Evolutionary conservation across 2,329 filamentous ascomycete genomes (phyloP).

Genomic region (Cercospora brassicicola): DNA sequence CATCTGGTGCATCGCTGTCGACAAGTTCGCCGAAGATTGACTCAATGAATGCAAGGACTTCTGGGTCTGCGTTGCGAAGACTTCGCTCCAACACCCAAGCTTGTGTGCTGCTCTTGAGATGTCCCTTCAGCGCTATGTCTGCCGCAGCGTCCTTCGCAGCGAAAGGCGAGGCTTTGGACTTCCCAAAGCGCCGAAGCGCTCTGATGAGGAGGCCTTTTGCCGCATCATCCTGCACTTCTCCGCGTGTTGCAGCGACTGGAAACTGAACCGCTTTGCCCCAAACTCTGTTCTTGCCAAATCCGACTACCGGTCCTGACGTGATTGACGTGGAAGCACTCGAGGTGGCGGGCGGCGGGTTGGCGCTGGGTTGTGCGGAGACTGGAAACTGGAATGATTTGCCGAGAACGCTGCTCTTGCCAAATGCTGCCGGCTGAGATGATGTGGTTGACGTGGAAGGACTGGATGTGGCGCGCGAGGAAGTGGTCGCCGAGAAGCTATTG

Average conservation of each 20-base stretch:
- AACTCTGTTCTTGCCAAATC: neutral
- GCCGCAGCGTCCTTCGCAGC: neutral
- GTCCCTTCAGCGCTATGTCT: neutral
- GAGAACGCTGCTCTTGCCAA: neutral
- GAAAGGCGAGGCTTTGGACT: constrained; percentile 1
- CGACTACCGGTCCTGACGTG: neutral
- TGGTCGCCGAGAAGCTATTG: neutral
- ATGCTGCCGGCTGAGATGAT: neutral
- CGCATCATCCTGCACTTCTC: neutral
- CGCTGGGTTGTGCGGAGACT: neutral
- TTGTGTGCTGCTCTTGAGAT: neutral
- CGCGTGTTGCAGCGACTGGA: neutral
- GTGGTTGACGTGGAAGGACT: neutral
- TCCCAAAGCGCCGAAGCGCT: constrained; percentile 4
- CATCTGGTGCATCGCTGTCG: neutral
- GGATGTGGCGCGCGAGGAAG: neutral
- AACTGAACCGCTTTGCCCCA: neutral
- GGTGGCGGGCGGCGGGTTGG: neutral
- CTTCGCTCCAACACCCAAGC: neutral
- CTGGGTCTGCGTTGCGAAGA: neutral
- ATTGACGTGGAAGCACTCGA: neutral
- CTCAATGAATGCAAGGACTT: neutral
- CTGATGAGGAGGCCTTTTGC: neutral
- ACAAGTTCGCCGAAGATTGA: neutral
- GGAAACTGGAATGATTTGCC: neutral